A percentile compares a stretch with the other conserved stretches of the same genome.
Conservation (phyloP, 768 basidiomycete species). For the Omphalotus guepiniiformis region DNA sequence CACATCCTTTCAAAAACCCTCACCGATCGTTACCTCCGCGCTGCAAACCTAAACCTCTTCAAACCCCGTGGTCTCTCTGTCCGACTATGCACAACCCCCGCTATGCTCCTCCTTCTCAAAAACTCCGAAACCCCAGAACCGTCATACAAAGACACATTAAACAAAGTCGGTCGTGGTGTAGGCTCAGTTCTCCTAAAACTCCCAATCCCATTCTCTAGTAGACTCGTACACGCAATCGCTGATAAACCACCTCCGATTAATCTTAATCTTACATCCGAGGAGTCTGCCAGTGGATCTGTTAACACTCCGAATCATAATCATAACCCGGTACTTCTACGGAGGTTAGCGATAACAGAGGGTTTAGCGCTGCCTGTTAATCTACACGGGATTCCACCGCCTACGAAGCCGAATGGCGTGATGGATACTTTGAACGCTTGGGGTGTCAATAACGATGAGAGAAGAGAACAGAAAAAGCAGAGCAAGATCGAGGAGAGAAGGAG, state of each 20-base stretch:
- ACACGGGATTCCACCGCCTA: conserved; percentile 16
- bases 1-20: conserved; percentile 20
- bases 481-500: conserved; percentile 15
- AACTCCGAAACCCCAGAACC: not conserved
- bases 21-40: conserved; percentile 21
- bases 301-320: not conserved
- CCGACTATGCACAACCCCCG: conserved; percentile 20
- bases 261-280: too few relatives aligned
- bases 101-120: conserved; percentile 17
- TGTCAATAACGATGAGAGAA: conserved; percentile 17
- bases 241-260: conserved; percentile 13
- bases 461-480: conserved; percentile 14
- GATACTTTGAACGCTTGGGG: conserved; percentile 18
- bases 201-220: conserved; percentile 11
- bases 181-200: conserved; percentile 13
- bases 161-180: conserved; percentile 15
- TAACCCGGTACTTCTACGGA: conserved; percentile 9
- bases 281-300: conserved; percentile 5
- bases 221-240: conserved; percentile 17
- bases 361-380: conserved; percentile 15
- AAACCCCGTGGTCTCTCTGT: conserved; percentile 21
- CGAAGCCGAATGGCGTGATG: conserved; percentile 19
- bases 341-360: conserved; percentile 18
- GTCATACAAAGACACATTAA: conserved; percentile 9
- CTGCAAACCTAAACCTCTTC: conserved; percentile 20